Percentiles rank a stretch among this genome's conserved stretches.
These are phyloP conservation scores for Cystoderma amianthinum DNA, from an alignment of 768 basidiomycete genomes.

Conservation along the genomic window DNA sequence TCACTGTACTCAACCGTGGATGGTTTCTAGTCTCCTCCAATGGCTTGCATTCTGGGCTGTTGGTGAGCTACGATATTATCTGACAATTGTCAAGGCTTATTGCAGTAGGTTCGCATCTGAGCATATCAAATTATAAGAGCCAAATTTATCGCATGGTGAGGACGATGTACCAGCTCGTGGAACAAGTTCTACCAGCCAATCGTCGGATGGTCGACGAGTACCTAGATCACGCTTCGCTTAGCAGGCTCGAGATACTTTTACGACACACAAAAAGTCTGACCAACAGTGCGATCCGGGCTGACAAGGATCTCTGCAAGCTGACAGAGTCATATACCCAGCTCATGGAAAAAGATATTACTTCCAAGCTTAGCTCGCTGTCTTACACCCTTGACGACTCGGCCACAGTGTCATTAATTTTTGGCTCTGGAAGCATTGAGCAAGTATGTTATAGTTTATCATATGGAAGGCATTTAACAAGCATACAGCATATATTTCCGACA, in stretches of 20 bases:
- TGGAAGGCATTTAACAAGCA: not conserved
- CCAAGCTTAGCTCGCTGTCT: conserved; percentile 16
- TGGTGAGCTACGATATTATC: conserved; percentile 11
- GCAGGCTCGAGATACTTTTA: conserved; percentile 24
- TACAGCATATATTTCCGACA: conserved; percentile 28
- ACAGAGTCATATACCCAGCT: conserved; percentile 16
- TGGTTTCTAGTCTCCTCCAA: conserved; percentile 16
- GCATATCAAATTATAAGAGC: conserved; percentile 23
- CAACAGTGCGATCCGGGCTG: conserved; percentile 16
- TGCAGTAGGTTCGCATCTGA: conserved; percentile 24
- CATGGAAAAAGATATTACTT: conserved; percentile 22
- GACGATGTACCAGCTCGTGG: conserved; percentile 19
- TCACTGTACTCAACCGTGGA: too few relatives aligned
- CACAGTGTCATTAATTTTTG: conserved; percentile 25
- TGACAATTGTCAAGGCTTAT: not conserved
- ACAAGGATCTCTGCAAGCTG: conserved; percentile 17
- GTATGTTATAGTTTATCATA: conserved; percentile 13
- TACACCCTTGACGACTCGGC: conserved; percentile 25
- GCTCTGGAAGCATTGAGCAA: conserved; percentile 26
- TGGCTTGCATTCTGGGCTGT: conserved; percentile 33
- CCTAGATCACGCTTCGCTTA: conserved; percentile 22
- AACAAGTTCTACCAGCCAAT: conserved; percentile 23
- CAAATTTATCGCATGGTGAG: conserved; percentile 23
- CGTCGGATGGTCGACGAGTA: conserved; percentile 24
- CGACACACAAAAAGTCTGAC: conserved; percentile 20